Base-by-base conservation (phyloP, 352 stramenopile genomes). In the Salisapilia sapeloensis region DNA sequence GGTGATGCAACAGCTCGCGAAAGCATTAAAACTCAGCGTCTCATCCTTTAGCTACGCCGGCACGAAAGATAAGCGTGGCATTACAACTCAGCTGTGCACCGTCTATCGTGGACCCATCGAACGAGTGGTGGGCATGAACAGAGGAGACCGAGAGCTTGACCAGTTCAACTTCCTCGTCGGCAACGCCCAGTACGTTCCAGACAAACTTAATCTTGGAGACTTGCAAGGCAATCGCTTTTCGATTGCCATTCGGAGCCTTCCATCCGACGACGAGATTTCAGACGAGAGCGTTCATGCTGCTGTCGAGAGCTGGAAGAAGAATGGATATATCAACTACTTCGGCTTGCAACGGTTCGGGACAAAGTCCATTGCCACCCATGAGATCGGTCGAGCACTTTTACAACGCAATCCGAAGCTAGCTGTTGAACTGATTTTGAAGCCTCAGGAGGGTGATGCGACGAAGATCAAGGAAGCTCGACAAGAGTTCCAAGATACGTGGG, bases 291-390 rank as follows among this genome's bases (percentile, higher is more conserved):
- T 92, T 31, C 48, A 81, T 25, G 41, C 42, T n/a, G 71, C 70
- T 0, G 64, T 93, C 22, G 40, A 54, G 8, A 82, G 50, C 30
- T 95, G 82, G 74, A 46, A 53, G 4, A n/a, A 40, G 4, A 45
- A 57, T 18, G 93, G 94, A 5, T 98, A 97, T 53, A 91, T 97
- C 45, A 98, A 98, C 48, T 98, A 97, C 63, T 98, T 97, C 62
- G 94, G 94, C 3, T 70, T 97, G 32, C 94, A 98, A 62, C 70
- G 90, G 48, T 98, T 96, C 55, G 93, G 67, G 57, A 96, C 64
- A 54, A 86, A 72, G 24, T 76, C 63, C 40, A 92, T 84, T 63
- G 78, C 60, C 15, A 85, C 70, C 0, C 69, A 92, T 30, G 60
- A 93, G 35, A 79, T 97, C 18, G 93, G 93, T 13, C 85, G 92